phyloP scores from a whole-genome alignment of 2,329 filamentous ascomycete species.

The Zymoseptoria pseudotritici region DNA sequence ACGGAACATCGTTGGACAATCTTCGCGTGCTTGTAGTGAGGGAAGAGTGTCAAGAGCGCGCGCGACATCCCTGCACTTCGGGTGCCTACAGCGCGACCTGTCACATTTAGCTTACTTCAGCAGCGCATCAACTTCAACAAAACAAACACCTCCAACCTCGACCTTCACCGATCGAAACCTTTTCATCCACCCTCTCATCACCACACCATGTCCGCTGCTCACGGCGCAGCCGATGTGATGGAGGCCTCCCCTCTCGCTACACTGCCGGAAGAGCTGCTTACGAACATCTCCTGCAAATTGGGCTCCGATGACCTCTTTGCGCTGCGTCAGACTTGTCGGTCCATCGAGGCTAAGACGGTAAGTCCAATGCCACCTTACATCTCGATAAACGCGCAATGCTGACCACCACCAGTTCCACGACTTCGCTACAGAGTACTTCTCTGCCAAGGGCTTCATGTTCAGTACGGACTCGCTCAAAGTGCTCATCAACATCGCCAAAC shows the following conservation, averaged over 20 bases:
- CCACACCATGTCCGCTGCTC: not conserved
- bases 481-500: conserved; percentile 20
- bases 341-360: conserved; percentile 16
- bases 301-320: conserved; percentile 22
- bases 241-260: conserved; percentile 6
- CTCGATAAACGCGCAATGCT: not conserved
- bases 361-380: not conserved
- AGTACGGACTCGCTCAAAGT: conserved; percentile 21
- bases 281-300: conserved; percentile 20
- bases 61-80: not conserved
- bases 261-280: conserved; percentile 26
- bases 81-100: not conserved
- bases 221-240: not conserved
- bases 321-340: conserved; percentile 21
- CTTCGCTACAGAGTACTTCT: conserved; percentile 24
- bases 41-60: no score
- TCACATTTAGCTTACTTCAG: not conserved
- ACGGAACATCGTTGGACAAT: no score
- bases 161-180: not conserved
- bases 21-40: no score
- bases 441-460: conserved; percentile 20
- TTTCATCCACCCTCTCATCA: not conserved
- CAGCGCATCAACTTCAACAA: not conserved
- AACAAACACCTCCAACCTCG: not conserved
- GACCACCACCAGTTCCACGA: conserved; percentile 14